Evolutionary conservation across 352 stramenopile genomes (phyloP).

Genomic region (Phytophthora macrochlamydospora): DNA sequence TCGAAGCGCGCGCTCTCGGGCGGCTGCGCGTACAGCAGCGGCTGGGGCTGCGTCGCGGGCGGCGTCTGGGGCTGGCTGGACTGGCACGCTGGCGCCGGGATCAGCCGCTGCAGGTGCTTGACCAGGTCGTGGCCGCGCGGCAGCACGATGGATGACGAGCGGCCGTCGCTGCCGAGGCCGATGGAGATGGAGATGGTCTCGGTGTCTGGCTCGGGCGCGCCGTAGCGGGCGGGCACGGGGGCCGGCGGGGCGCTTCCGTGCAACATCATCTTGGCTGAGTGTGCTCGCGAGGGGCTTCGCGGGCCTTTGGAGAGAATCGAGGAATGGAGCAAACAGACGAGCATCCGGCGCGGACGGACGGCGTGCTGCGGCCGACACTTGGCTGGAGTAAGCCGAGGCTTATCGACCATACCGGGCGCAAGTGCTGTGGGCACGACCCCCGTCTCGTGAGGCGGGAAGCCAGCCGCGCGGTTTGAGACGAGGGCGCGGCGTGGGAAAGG

Average conservation of each 20-base stretch:
- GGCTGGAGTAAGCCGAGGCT: background rate
- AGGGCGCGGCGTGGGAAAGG: constrained; percentile 9
- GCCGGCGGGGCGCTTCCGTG: constrained; percentile 21
- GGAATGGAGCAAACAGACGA: constrained; percentile 22
- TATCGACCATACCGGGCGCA: background rate
- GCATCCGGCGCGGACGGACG: background rate
- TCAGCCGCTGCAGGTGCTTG: constrained; percentile 50
- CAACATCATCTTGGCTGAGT: constrained; percentile 22
- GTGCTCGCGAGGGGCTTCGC: constrained; percentile 6
- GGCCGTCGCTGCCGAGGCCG: constrained; percentile 33
- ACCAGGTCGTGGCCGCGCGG: constrained; percentile 55
- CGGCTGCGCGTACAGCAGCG: constrained; percentile 15
- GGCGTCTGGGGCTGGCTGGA: constrained; percentile 13
- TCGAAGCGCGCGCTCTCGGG: constrained; percentile 18
- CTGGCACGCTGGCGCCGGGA: constrained; percentile 30
- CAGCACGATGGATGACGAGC: constrained; percentile 54
- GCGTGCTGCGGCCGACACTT: background rate
- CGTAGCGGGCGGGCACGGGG: constrained; percentile 26
- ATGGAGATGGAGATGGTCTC: constrained; percentile 66
- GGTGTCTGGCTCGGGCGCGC: constrained; percentile 1
- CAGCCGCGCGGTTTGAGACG: constrained; percentile 30
- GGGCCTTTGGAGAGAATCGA: constrained; percentile 18
- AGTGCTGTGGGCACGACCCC: constrained; percentile 10
- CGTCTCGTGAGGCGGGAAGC: constrained; percentile 22
- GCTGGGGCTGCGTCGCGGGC: constrained; percentile 2